Base-by-base conservation (phyloP, 192 early-diverging fungal genomes). In the Umbelopsis sp. region DNA sequence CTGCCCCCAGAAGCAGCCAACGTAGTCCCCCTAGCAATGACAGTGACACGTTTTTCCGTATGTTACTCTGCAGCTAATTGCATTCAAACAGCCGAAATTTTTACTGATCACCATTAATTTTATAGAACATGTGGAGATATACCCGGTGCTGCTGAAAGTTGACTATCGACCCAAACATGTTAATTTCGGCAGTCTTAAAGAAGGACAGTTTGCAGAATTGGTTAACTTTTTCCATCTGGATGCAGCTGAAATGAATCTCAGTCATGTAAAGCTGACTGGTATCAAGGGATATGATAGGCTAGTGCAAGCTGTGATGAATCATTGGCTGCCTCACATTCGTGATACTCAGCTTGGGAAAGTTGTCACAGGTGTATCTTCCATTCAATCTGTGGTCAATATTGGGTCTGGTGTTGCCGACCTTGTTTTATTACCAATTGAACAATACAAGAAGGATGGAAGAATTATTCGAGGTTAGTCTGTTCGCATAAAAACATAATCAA, bases 131-230 rank as follows among this genome's bases (percentile, higher is more conserved):
- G 88, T 86, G 66, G 86, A 91, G 25, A 80, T 99, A 8, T 75
- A 80, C 6, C 91, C 94, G 3, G 87, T 99, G 50, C 83, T 82
- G 5, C 74, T 97, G 64, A 95, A 94, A 67, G 85, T 99, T 69
- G 97, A 99, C 80, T 99, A 97, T 83, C 98, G 98, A 79, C 94
- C 97, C n/a, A 94, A 97, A 70, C 91, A 93, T 23, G 84, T 96
- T 46, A 93, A 95, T 52, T 89, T 87, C 33, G 80, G 81, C 12
- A 89, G 84, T 58, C 71, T 95, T 3, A 85, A 88, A 51, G 89
- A 84, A 33, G 93, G 94, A 12, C 89, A 93, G 71, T 74, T 93
- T 66, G 82, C 87, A 15, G 92, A 95, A 79, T 76, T 99, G 35
- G 83, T 98, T 68, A 99, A 99, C 76, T 89, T 99, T 46, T 92